Base-by-base conservation (phyloP, 306 rosid species). In the Phaseolus lunatus region DNA sequence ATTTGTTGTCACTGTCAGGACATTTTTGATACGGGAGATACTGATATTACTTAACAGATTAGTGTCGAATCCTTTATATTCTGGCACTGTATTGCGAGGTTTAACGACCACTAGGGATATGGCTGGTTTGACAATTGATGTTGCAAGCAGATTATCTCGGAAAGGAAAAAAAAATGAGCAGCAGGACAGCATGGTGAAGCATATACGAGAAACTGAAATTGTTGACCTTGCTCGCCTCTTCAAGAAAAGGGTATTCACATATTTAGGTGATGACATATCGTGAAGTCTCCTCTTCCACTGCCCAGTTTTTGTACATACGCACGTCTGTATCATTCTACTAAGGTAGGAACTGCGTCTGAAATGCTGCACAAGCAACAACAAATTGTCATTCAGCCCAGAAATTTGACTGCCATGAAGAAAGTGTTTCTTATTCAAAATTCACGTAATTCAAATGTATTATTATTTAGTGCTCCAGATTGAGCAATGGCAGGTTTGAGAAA, bases 41-140 rank as follows among this genome's bases (percentile, higher is more conserved):
- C 86, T 94, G 59, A 94, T 94, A 71, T 82, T 94, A 78, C 95
- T 94, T 0, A 92, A 94, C 84, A 87, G 98, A 71, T 83, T 94
- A 43, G 97, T 86, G 23, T 92, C 98, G 3, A 86, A 76, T 71
- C 88, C 92, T 7, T 68, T 85, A 43, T 90, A 90, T 85, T 90
- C 96, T 10, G 83, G 82, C 0, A 83, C 85, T 3, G 75, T 89
- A 73, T 78, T 94, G 84, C 86, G 76, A n/a, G 45, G 43, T 39
- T 75, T 94, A 77, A 86, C 88, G 6, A 75, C 16, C 79, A 86
- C 75, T 68, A 94, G 98, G 73, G 93, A 89, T 15, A 85, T 92
- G 91, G 95, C 91, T 67, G 82, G 79, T 79, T 79, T 89, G 80
- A 81, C 97, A 15, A 66, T 90, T 72, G 93, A 92, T 74, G 85